A percentile compares a stretch with the other conserved stretches of the same genome.
These are phyloP conservation scores for Ogataea nitratoaversa DNA, from an alignment of 805 yeast genomes.

Conservation along the genomic window DNA sequence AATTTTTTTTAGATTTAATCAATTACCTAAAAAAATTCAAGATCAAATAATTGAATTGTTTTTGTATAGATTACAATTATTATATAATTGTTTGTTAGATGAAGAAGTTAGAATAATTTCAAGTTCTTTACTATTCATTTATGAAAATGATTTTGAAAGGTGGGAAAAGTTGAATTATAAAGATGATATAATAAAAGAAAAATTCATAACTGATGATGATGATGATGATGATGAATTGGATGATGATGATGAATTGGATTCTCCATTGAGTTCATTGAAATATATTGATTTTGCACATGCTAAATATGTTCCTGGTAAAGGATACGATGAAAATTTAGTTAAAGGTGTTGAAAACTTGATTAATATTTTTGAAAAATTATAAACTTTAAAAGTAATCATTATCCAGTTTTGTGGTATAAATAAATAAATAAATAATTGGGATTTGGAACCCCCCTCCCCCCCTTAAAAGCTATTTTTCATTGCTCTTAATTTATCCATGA, in stretches of 20 bases:
- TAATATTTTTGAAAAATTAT: constrained; percentile 32
- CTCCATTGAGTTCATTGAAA: constrained; percentile 53
- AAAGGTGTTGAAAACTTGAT: constrained; percentile 67
- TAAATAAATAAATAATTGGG: not conserved
- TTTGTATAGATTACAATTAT: constrained; percentile 54
- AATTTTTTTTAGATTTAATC: constrained; percentile 40
- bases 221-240: constrained; percentile 23
- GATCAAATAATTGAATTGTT: constrained; percentile 41
- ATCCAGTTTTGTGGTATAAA: too few species aligned
- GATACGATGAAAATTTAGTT: constrained; percentile 68
- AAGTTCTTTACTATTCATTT: constrained; percentile 67
- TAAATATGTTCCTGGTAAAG: constrained; percentile 52
- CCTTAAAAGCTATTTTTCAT: constrained; percentile 61
- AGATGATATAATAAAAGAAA: constrained; percentile 33
- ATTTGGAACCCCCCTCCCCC: not conserved
- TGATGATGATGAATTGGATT: constrained; percentile 13
- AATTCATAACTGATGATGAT: constrained; percentile 26
- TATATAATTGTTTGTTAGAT: constrained; percentile 60
- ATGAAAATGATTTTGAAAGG: constrained; percentile 58
- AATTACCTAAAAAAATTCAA: constrained; percentile 30
- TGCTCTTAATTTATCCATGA: constrained; percentile 71
- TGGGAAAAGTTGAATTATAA: constrained; percentile 44
- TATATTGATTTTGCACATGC: constrained; percentile 94
- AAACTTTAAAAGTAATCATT: too few species aligned
- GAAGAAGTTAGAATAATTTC: constrained; percentile 65